These are phyloP conservation scores for Pascua sp. DNA, from an alignment of 1,284 basidiomycete genomes.

Conservation along the genomic window DNA sequence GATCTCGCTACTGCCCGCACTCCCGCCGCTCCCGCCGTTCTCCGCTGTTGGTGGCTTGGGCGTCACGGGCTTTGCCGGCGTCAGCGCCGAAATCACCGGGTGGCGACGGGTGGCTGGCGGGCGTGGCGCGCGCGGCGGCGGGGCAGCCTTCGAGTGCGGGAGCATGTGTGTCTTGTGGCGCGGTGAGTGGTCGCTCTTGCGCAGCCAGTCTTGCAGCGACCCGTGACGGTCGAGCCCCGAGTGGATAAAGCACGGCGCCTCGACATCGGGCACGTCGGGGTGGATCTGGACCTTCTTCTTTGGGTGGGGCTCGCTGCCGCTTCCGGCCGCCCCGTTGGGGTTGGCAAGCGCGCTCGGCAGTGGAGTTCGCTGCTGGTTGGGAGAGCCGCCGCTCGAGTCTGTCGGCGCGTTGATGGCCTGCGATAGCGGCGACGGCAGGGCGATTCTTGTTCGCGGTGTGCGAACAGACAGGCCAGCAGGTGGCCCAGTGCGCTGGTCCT, in stretches of 20 bases:
- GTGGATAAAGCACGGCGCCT: constrained; percentile 51
- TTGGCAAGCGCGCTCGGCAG: background rate
- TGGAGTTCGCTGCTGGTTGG: background rate
- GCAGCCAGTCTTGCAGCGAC: constrained; percentile 45
- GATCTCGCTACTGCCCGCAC: background rate
- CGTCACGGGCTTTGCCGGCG: constrained; percentile 4
- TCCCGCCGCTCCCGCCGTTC: background rate
- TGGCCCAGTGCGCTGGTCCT: too few species aligned
- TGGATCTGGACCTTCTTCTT: constrained; percentile 16
- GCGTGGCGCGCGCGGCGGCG: background rate
- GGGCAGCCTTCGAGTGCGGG: background rate
- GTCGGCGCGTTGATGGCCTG: background rate
- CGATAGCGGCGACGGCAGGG: background rate
- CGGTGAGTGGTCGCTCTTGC: constrained; percentile 19
- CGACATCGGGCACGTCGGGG: constrained; percentile 11
- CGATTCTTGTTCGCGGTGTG: too few species aligned
- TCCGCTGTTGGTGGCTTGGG: background rate
- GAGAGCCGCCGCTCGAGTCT: background rate
- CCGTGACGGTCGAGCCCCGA: constrained; percentile 49
- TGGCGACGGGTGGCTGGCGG: constrained; percentile 1
- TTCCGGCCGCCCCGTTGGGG: background rate
- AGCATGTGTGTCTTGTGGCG: constrained; percentile 1
- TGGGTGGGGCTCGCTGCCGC: too few species aligned
- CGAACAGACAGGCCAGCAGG: too few species aligned
- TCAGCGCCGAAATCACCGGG: background rate